Evolutionary conservation across 2,329 filamentous ascomycete species (phyloP).

Genomic region (Bipolaris oryzae): DNA sequence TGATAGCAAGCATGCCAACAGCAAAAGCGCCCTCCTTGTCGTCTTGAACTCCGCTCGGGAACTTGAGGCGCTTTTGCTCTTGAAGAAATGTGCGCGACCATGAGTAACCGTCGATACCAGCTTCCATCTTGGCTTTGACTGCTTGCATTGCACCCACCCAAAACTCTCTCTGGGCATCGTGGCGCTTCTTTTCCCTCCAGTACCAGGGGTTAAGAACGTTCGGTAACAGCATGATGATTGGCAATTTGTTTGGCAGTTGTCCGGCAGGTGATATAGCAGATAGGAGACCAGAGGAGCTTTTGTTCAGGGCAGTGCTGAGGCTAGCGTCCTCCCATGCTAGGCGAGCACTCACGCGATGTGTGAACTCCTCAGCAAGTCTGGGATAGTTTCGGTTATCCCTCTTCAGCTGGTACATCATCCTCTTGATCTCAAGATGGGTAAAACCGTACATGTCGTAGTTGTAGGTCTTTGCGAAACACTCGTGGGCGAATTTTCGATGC

Average conservation of each 20-base stretch:
- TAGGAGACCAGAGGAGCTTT: constrained; percentile 3
- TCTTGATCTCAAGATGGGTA: constrained; percentile 5
- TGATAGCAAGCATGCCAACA: constrained; percentile 8
- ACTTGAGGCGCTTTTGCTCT: constrained; percentile 6
- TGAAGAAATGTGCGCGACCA: constrained; percentile 7
- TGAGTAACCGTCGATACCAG: not conserved
- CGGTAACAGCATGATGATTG: not conserved
- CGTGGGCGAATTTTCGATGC: constrained; percentile 5
- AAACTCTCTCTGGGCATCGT: constrained; percentile 1
- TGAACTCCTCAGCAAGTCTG: constrained; percentile 6
- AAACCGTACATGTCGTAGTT: constrained; percentile 10
- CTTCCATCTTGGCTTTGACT: constrained; percentile 6
- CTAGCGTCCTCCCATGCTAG: constrained; percentile 8
- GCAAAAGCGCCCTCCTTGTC: constrained; percentile 7
- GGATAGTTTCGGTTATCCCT: constrained; percentile 8
- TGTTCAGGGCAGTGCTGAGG: constrained; percentile 1
- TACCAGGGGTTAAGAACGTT: constrained; percentile 6
- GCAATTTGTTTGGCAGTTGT: constrained; percentile 2
- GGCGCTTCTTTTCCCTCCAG: constrained; percentile 5
- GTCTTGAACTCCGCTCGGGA: not conserved
- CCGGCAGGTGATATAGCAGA: constrained; percentile 1
- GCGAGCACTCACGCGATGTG: constrained; percentile 3
- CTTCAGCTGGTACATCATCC: constrained; percentile 8
- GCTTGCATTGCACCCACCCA: constrained; percentile 7
- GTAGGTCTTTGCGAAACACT: constrained; percentile 5